phyloP scores from a whole-genome alignment of 225 moss, liverwort and hornwort genomes.

The Thuidium tamariscinum region DNA sequence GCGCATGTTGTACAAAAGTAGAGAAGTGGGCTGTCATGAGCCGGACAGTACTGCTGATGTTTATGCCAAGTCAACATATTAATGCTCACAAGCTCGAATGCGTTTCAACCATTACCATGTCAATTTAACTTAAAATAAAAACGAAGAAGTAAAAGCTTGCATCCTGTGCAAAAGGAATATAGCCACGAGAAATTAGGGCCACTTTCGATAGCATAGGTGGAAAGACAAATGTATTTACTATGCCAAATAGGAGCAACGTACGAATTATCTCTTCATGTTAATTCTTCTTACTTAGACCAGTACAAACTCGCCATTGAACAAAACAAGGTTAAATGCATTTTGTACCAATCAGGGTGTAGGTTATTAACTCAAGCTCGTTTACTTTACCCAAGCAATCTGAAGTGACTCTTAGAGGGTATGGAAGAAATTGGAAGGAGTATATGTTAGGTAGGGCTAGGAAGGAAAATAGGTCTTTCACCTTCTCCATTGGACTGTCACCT shows the following conservation, averaged over 20 bases:
- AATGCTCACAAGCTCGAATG: not conserved
- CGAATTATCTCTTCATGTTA: not conserved
- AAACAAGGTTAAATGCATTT: not conserved
- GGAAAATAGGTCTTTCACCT: conserved; percentile 15
- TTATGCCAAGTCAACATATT: not conserved
- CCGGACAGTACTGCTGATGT: conserved; percentile 44
- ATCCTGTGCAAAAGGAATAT: not conserved
- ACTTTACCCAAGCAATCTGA: not conserved
- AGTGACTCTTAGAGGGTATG: not conserved
- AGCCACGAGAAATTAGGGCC: not conserved
- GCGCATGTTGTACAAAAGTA: conserved; percentile 62
- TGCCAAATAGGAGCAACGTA: not conserved
- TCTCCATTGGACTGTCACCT: conserved; percentile 50
- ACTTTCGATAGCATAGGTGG: not conserved
- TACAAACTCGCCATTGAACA: not conserved
- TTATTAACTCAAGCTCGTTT: not conserved
- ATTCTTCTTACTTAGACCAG: not conserved
- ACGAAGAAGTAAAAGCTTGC: not conserved
- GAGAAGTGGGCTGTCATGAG: conserved; percentile 60
- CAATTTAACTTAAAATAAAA: not conserved
- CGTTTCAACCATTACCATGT: not conserved
- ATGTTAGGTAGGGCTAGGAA: not conserved
- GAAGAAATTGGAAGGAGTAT: not conserved
- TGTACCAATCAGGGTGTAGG: not conserved
- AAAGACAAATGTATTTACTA: not conserved